Evolutionary conservation across 2,329 filamentous ascomycete species (phyloP).

Genomic region (Scopulariopsis brevicaulis): DNA sequence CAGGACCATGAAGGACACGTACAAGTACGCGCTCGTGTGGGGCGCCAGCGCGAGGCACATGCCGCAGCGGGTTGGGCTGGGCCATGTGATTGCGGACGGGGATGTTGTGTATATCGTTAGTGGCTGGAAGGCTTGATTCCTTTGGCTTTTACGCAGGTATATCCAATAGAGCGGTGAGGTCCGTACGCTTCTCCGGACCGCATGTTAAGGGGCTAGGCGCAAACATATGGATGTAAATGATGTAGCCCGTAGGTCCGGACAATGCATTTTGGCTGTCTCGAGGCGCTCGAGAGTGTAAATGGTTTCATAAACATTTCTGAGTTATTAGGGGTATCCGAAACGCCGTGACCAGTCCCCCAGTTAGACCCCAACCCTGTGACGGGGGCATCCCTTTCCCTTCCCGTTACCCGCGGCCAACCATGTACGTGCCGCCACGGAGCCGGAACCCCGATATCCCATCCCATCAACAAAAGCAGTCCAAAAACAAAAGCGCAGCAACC

Average conservation of each 20-base stretch:
- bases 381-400: neutral
- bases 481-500: too few relatives aligned
- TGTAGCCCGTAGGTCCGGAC: neutral
- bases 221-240: neutral
- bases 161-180: neutral
- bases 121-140: conserved; percentile 46
- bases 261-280: neutral
- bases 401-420: neutral
- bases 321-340: neutral
- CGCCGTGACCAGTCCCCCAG: neutral
- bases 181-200: too few relatives aligned
- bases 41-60: conserved; percentile 91
- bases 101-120: conserved; percentile 59
- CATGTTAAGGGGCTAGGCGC: neutral
- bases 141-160: neutral
- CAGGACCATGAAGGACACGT: conserved; percentile 89
- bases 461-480: conserved; percentile 1
- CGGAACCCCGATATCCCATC: neutral
- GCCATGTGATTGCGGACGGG: conserved; percentile 64
- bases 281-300: neutral
- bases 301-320: neutral
- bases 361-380: neutral
- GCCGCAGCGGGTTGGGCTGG: conserved; percentile 81
- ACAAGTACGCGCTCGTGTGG: conserved; percentile 98
- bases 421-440: neutral